phyloP scores from a whole-genome alignment of 768 basidiomycete species.

The Xerocomus spinulosus region DNA sequence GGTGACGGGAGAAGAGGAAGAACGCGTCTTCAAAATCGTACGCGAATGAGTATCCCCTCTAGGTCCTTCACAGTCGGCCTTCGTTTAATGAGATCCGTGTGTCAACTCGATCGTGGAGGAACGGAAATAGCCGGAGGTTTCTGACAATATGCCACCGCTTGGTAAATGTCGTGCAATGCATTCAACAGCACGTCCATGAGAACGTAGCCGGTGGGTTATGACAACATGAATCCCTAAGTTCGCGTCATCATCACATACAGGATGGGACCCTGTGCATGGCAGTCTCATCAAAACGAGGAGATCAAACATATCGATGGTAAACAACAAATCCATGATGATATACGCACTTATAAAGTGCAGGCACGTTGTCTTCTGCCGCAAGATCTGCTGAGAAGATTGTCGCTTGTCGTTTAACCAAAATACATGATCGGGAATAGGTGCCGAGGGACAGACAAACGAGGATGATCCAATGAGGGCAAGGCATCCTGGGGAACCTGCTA shows the following conservation, averaged over 20 bases:
- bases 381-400: conserved; percentile 15
- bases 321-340: conserved; percentile 8
- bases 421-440: conserved; percentile 7
- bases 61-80: conserved; percentile 4
- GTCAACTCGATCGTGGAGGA: conserved; percentile 2
- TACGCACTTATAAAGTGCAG: conserved; percentile 10
- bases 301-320: conserved; percentile 7
- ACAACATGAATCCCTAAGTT: background rate
- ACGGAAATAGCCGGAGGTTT: conserved; percentile 2
- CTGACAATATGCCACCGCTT: background rate
- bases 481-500: conserved; percentile 11
- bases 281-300: conserved; percentile 22
- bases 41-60: conserved; percentile 3
- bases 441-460: conserved; percentile 2
- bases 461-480: conserved; percentile 2
- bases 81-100: conserved; percentile 9
- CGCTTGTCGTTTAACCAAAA: conserved; percentile 8
- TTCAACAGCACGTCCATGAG: conserved; percentile 1
- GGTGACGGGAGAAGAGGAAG: conserved; percentile 7
- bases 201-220: background rate
- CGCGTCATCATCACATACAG: conserved; percentile 2
- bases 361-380: conserved; percentile 16
- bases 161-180: conserved; percentile 4
- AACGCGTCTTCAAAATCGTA: background rate
- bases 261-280: conserved; percentile 1